A percentile compares a stretch with the other conserved stretches of the same genome.
phyloP scores from a whole-genome alignment of 1,284 basidiomycete species.

The Malassezia pachydermatis region DNA sequence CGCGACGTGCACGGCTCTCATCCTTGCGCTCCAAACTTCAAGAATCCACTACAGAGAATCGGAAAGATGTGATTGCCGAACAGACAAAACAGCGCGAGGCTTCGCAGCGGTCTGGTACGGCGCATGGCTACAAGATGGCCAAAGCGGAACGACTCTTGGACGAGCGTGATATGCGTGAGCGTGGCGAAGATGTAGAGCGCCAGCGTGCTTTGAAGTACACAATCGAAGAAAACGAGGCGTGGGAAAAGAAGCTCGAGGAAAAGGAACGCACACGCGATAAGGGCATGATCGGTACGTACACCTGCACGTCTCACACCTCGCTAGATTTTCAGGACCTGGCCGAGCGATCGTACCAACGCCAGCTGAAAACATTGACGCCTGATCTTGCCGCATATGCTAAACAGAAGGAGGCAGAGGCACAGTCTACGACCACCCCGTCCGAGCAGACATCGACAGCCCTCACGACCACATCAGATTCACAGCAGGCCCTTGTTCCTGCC shows the following conservation, averaged over 20 bases:
- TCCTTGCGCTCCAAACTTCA: no score
- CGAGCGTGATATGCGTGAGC: constrained; percentile 76
- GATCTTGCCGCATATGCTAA: constrained; percentile 72
- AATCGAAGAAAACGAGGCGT: constrained; percentile 83
- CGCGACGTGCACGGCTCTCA: no score
- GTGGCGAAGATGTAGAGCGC: constrained; percentile 62
- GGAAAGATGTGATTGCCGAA: constrained; percentile 27
- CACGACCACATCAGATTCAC: not conserved
- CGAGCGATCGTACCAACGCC: constrained; percentile 77
- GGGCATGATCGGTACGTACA: constrained; percentile 61
- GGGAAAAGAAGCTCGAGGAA: constrained; percentile 74
- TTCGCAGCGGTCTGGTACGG: constrained; percentile 15
- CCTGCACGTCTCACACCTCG: not conserved
- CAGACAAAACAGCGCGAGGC: constrained; percentile 22
- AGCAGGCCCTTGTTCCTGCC: not conserved
- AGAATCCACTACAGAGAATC: constrained; percentile 34
- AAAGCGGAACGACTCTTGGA: constrained; percentile 73
- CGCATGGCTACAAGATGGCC: constrained; percentile 26
- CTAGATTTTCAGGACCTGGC: constrained; percentile 81
- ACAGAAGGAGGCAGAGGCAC: constrained; percentile 61
- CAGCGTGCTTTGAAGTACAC: constrained; percentile 86
- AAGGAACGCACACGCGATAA: constrained; percentile 68
- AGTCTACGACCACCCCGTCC: not conserved
- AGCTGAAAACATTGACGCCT: constrained; percentile 73
- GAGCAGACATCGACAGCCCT: not conserved